Base-by-base conservation (phyloP, 345 rosid genomes). In the Kernera saxatilis region DNA sequence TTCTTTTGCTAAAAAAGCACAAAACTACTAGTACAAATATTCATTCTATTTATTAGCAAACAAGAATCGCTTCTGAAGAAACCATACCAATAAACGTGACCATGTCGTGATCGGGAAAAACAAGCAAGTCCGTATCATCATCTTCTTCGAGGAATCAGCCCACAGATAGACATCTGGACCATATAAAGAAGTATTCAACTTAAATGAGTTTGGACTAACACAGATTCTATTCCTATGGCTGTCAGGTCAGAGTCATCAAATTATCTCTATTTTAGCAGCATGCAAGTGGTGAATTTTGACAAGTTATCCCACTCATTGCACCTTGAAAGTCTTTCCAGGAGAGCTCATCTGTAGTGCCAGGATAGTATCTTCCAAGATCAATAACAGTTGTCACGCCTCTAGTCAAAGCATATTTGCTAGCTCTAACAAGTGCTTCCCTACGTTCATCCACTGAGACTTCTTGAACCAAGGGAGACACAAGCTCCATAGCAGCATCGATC, bases 291-390 rank as follows among this genome's bases (percentile, higher is more conserved):
- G 7, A 54, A 55, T 68, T 68, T 4, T 54, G 52, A 41, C 40
- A 29, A 37, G 46, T 32, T 7, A 35, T 48, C 18, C 32, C 30
- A 48, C 41, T 18, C 30, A 58, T 10, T 57, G 69, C 37, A 92
- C 98, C 98, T 88, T 93, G 79, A 52, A 90, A 81, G 79, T 93
- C 98, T 54, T 86, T 84, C 98, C 98, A 93, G 29, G 96, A 81
- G 64, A 70, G 75, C 75, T 88, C 81, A 35, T 67, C 70, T 39
- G 87, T 27, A 65, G 83, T 77, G 71, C 97, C 98, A 9, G 98
- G 96, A 76, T 73, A 81, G 74, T 86, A 87, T 82, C 97, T 85
- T 64, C 98, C 98, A 35, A 93, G 15, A 82, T 93, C 98, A 72
- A 88, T 80, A 29, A 90, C 93, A 56, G 89, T 83, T 23, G 97